Conservation (phyloP, 2,329 filamentous ascomycete species). For the Penicillium sp. region DNA sequence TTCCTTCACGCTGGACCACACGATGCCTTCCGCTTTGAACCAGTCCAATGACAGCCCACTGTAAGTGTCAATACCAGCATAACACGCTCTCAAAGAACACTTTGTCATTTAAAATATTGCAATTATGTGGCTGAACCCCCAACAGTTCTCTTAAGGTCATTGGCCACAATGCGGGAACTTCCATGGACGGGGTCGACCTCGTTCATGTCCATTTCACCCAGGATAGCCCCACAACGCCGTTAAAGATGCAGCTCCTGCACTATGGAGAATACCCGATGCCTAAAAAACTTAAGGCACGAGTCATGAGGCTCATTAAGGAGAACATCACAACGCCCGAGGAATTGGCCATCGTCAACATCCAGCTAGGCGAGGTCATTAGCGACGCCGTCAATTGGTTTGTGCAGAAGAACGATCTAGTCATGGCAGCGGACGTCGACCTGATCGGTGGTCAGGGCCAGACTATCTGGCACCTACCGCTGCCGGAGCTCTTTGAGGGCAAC, state of each 20-base stretch:
- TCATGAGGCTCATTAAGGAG: neutral
- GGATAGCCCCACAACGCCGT: neutral
- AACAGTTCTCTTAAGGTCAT: neutral
- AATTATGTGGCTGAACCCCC: neutral
- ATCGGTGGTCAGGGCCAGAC: neutral
- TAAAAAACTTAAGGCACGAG: neutral
- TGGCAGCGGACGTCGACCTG: neutral
- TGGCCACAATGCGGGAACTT: neutral
- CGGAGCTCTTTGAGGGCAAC: neutral
- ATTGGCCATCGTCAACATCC: neutral
- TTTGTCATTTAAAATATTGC: neutral
- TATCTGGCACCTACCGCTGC: neutral
- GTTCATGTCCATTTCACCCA: neutral
- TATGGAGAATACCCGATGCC: neutral
- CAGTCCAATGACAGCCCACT: neutral
- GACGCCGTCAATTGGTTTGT: neutral
- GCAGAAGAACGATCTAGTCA: neutral
- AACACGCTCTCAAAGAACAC: neutral
- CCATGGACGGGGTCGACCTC: neutral
- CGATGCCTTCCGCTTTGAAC: neutral
- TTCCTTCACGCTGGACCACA: neutral
- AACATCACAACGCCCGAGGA: neutral
- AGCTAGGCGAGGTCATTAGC: neutral
- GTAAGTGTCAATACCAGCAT: neutral
- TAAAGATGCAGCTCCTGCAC: neutral